phyloP scores from a whole-genome alignment of 257 asterid species.

The Primulina huaijiensis region DNA sequence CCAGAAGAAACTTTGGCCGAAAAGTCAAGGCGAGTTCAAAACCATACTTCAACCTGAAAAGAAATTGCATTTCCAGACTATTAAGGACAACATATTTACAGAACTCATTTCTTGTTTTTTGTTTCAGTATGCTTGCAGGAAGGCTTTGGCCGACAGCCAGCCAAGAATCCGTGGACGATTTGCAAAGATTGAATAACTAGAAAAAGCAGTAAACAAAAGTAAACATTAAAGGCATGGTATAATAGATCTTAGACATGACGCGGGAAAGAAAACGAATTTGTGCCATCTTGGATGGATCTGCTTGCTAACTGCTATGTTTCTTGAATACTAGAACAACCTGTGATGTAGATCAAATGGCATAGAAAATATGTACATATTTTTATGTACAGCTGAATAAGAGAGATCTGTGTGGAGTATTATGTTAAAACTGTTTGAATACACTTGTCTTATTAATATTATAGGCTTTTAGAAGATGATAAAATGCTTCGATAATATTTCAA shows the following conservation, averaged over 20 bases:
- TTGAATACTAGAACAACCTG: neutral
- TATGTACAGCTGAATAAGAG: neutral
- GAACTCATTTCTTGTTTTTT: neutral
- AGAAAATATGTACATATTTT: neutral
- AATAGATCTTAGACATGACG: too few relatives aligned
- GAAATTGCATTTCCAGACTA: neutral
- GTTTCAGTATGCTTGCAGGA: conserved; percentile 18
- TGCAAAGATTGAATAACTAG: conserved; percentile 9
- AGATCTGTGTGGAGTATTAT: too few relatives aligned
- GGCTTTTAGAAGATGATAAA: neutral
- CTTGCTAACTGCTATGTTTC: neutral
- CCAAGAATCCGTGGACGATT: conserved; percentile 18
- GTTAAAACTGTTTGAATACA: neutral
- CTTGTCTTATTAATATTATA: too few relatives aligned
- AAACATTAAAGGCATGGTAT: too few relatives aligned
- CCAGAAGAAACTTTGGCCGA: conserved; percentile 80
- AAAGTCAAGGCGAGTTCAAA: conserved; percentile 66
- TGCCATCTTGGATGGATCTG: neutral
- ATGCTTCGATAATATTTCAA: too few relatives aligned
- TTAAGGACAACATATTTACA: neutral
- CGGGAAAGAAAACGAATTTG: neutral
- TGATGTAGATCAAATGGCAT: neutral
- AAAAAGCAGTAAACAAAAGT: neutral
- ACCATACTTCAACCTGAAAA: neutral
- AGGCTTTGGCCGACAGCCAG: conserved; percentile 18